Base-by-base conservation (phyloP, 2,329 filamentous ascomycete species). In the Cladosporium sp. region DNA sequence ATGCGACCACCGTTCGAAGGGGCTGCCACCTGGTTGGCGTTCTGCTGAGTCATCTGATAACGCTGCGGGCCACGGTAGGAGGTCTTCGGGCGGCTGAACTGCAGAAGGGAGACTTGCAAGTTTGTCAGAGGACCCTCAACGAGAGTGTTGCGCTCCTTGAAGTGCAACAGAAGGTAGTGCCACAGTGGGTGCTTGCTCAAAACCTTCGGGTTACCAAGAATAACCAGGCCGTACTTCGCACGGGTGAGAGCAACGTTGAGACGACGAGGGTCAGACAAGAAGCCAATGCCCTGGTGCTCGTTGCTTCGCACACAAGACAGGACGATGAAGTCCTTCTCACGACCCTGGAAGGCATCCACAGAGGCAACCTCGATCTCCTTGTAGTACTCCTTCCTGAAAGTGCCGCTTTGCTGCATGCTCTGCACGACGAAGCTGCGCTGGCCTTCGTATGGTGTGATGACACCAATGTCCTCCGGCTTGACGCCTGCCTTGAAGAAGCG, bases 311-410 rank as follows among this genome's bases (percentile, higher is more conserved):
- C 93, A 65, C 93, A 98, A 54, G 93, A 97, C 27, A 98, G 77
- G 33, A 98, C 91, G 62, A 98, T 98, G 64, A 95, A 98, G 66
- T 98, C 93, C 74, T 98, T 98, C 72, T 98, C 93, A 75, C 93
- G 86, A 46, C 93, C 93, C 67, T 98, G 93, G 79, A 98, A 98
- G 16, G 93, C 93, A 74, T 98, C 93, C 32, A 98, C 93, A 0
- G 92, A 97, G 4, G 93, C 93, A 35, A 98, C 93, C 69, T 98
- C 93, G 19, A 98, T 92, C 64, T 97, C 92, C 72, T 97, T 97
- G 77, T 98, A 98, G 62, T 86, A 83, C 67, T 98, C 93, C 74
- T 98, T 98, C 75, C 95, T 96, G 77, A 94, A 96, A 0, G 88
- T 94, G 46, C 93, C 93, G 11, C 87, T 93, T 55, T 92, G 90